Evolutionary conservation across 768 basidiomycete genomes (phyloP).

Genomic region (Leucosporidium creatinivorum): DNA sequence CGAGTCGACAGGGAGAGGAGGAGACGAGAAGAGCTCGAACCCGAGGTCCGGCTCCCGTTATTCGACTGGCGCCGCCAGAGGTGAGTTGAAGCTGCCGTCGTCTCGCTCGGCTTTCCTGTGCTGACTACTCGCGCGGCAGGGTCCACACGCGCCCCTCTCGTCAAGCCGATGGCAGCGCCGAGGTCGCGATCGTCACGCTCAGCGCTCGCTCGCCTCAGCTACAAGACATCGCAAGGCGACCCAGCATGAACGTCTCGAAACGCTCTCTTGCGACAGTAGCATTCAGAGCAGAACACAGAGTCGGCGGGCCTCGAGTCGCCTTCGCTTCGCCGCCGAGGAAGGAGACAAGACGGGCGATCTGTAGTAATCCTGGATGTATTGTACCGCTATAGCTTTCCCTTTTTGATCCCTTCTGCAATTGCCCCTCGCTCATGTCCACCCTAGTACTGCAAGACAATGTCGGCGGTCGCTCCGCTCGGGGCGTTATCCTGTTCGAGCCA

Average conservation of each 20-base stretch:
- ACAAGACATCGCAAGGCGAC: too few species aligned
- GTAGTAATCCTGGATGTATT: background rate
- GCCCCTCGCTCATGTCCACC: background rate
- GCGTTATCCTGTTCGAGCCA: conserved; percentile 5
- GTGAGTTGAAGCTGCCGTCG: too few species aligned
- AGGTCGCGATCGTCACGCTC: too few species aligned
- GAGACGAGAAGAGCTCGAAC: background rate
- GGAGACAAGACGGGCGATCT: background rate
- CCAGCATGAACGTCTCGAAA: too few species aligned
- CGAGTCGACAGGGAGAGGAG: too few species aligned
- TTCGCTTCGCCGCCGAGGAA: background rate
- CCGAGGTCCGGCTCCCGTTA: background rate
- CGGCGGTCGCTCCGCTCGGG: background rate
- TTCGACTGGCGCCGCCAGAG: background rate
- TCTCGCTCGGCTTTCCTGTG: too few species aligned
- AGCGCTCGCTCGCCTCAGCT: background rate
- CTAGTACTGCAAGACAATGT: conserved; percentile 14
- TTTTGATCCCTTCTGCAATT: background rate
- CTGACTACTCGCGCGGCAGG: too few species aligned
- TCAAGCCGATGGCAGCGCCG: too few species aligned
- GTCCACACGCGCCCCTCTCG: too few species aligned
- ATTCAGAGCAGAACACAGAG: too few species aligned
- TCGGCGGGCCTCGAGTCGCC: background rate
- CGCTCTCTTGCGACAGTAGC: too few species aligned
- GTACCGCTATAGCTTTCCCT: background rate